Base-by-base conservation (phyloP, 2,329 filamentous ascomycete genomes). In the Chlorencoelia australis region DNA sequence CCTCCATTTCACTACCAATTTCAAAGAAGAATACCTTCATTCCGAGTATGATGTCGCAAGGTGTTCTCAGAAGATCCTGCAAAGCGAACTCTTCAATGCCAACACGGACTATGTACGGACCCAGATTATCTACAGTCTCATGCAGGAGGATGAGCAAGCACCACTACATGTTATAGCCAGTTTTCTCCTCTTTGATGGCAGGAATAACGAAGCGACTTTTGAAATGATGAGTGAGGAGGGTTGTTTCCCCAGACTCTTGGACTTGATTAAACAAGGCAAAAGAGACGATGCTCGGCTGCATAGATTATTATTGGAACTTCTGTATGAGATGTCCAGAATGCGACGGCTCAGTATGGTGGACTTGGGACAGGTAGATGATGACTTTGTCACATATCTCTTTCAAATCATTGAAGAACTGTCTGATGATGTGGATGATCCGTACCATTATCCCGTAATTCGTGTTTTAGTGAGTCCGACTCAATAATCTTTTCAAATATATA, bases 281-380 rank as follows among this genome's bases (percentile, higher is more conserved):
- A 71, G 79, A 25, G 67, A 75, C 30, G 81, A 88, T 54, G 69
- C 74, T 16, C 70, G 75, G 35, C 66, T 96, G 42, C 85, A 95
- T 61, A 76, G 82, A 22, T 64, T 91, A 43, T 66, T 96, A 35
- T 68, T 98, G 52, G 83, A 95, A 59, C 65, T 98, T 39, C 71
- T 95, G 56, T 98, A 94, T 61, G 91, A 96, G 65, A 95, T 95
- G 82, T 88, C 86, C 29, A 75, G 93, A 42, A 86, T 96, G 57
- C 87, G 96, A 60, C 74, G 79, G 44, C 64, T 98, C 41, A 79
- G 73, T 37, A 64, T 71, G 42, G 76, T 85, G 47, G 89, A 98
- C 56, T 63, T 98, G 46, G 52, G 73, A 62, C 84, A 74, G 39
- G 82, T 81, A 19, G 71, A 80, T 47, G 91, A 98, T 55, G 71